phyloP scores from a whole-genome alignment of 441 rosid species.

The Euphorbia neoarborescens region DNA sequence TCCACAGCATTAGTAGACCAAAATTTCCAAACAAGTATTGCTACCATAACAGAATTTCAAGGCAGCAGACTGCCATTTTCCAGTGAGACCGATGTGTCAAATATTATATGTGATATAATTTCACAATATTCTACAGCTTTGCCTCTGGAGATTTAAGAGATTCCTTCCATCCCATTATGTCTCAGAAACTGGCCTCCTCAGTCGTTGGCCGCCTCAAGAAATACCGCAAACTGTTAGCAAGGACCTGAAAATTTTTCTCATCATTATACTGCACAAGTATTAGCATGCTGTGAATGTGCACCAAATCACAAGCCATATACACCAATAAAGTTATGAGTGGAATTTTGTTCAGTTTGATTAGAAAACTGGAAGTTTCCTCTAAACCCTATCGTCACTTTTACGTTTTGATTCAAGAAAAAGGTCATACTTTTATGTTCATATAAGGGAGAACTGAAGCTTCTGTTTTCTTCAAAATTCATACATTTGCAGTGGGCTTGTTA shows the following conservation, averaged over 20 bases:
- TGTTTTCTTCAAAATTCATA: too few relatives aligned
- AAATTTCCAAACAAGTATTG: background rate
- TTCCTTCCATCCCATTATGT: background rate
- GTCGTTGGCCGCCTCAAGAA: constrained; percentile 91
- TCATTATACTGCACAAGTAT: background rate
- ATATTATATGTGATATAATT: background rate
- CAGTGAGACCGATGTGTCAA: background rate
- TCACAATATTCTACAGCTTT: background rate
- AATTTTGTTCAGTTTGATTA: too few relatives aligned
- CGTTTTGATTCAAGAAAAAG: too few relatives aligned
- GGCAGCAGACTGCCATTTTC: background rate
- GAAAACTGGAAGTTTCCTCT: too few relatives aligned
- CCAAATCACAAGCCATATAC: background rate
- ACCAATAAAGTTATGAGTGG: too few relatives aligned
- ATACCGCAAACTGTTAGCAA: constrained; percentile 76
- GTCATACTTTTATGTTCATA: too few relatives aligned
- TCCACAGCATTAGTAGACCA: background rate
- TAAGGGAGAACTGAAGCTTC: too few relatives aligned
- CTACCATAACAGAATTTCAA: background rate
- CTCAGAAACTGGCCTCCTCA: constrained; percentile 84
- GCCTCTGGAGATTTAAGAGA: background rate
- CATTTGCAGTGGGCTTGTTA: too few relatives aligned
- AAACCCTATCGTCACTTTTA: too few relatives aligned
- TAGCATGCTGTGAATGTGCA: background rate
- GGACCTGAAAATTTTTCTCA: constrained; percentile 45